Evolutionary conservation across 257 asterid genomes (phyloP).

Genomic region (Penstemon davidsonii): DNA sequence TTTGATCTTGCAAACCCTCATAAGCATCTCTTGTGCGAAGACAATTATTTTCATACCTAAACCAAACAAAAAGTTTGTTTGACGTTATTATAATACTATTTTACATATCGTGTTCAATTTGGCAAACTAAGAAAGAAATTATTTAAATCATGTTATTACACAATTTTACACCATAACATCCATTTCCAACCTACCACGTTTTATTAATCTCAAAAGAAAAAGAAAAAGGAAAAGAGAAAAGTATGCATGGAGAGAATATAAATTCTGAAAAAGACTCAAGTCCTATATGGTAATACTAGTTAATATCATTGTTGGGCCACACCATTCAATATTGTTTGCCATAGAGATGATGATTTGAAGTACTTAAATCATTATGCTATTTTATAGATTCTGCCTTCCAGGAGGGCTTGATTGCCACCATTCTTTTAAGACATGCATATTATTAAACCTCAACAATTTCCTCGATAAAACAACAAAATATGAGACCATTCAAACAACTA

Average conservation of each 20-base stretch:
- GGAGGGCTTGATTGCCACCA: slow-evolving; percentile 29
- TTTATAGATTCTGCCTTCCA: slow-evolving; percentile 34
- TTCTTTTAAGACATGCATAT: slow-evolving; percentile 36
- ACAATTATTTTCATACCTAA: background rate
- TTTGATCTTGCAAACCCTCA: slow-evolving; percentile 1
- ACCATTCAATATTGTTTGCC: slow-evolving; percentile 48
- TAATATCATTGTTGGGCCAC: slow-evolving; percentile 50
- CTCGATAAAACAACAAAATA: slow-evolving; percentile 16
- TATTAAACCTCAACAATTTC: slow-evolving; percentile 38
- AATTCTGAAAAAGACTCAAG: background rate
- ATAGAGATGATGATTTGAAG: slow-evolving; percentile 28
- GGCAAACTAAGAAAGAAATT: background rate
- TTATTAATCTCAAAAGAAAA: background rate
- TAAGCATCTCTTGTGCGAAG: background rate
- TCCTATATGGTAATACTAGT: slow-evolving; percentile 21
- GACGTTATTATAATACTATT: background rate
- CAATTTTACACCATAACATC: background rate
- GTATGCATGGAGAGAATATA: background rate
- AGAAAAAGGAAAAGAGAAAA: background rate
- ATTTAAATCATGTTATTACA: background rate
- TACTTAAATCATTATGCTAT: slow-evolving; percentile 31
- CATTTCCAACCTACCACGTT: background rate
- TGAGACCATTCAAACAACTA: slow-evolving; percentile 17
- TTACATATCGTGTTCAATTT: background rate
- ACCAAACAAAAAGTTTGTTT: background rate